Conservation (phyloP, 1,284 basidiomycete species). For the Rhodotorula glutinis region DNA sequence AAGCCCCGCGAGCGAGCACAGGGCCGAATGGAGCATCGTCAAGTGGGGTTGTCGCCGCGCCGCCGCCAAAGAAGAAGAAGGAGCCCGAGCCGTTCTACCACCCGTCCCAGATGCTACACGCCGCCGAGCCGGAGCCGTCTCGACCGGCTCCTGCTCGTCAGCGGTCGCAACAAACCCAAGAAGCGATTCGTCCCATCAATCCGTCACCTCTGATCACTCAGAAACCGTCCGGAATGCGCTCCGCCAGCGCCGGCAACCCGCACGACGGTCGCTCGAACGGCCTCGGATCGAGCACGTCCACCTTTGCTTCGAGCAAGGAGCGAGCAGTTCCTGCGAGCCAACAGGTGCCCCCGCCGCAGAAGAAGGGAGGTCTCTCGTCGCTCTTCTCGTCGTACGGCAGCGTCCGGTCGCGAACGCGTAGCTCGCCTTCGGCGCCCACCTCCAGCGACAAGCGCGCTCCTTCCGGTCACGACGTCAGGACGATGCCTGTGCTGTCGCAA, state of each 20-base stretch:
- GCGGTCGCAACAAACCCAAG: neutral
- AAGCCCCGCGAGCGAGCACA: neutral
- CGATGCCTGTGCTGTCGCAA: too few relatives aligned
- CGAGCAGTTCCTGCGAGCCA: neutral
- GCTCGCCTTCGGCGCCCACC: neutral
- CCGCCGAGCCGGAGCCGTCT: neutral
- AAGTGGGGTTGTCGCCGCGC: neutral
- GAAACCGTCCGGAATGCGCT: neutral
- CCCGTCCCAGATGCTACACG: slow-evolving; percentile 10
- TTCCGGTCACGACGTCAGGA: too few relatives aligned
- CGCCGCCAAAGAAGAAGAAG: slow-evolving; percentile 10
- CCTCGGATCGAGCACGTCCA: slow-evolving; percentile 5
- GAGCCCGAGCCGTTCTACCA: slow-evolving; percentile 13
- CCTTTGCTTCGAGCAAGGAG: slow-evolving; percentile 3
- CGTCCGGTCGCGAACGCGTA: slow-evolving; percentile 8
- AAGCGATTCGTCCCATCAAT: slow-evolving; percentile 10
- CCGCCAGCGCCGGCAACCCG: neutral
- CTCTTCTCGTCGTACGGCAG: slow-evolving; percentile 11
- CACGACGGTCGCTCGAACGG: neutral
- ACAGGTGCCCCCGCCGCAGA: neutral
- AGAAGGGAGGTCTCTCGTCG: slow-evolving; percentile 19
- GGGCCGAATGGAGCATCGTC: neutral
- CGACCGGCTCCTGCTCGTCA: too few relatives aligned
- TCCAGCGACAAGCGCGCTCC: neutral
- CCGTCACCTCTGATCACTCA: slow-evolving; percentile 7